Evolutionary conservation across 257 asterid species (phyloP), one percentile per base, ranked within the genome.

Genomic region (Eustoma russellianum): DNA sequence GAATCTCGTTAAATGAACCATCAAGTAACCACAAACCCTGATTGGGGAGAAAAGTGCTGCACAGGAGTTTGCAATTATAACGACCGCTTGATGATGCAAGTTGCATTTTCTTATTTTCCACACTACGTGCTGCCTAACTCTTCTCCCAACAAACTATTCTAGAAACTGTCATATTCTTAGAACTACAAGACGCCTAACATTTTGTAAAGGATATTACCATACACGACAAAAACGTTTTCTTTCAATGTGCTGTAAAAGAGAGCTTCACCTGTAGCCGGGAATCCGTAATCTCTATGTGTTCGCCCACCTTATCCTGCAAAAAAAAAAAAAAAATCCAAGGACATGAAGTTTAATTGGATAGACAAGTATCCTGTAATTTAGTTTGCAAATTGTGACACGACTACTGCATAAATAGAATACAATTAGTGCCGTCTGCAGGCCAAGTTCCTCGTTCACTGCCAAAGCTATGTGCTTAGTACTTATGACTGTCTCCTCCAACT

Each of bases 401-500:
- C 9, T 38, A 38, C 2, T 2, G 12, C 43, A 38, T 4, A 38
- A n/a, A 38, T 10, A 64, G 70, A 50, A 70, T 71, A 88, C 99
- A 62, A 92, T 85, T 50, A 88, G 83, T 74, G 91, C 81, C 6
- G 97, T 77, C 62, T 88, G 99, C 41, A 92, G 85, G 66, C 66
- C 83, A 59, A 92, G 94, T 72, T 92, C 99, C 71, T 92, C 97
- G 44, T 81, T 92, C 71, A 92, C 97, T 33, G 99, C 93, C 72
- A 88, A 55, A 17, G 94, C 97, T 61, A 92, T 85, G 70, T 92
- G 99, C 68, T 85, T 92, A 63, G 95, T 92, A 79, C 99, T 92
- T 49, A 78, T 30, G 56, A 92, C 88, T 7, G 97, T 85, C 72
- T 85, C 88, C 76, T 83, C 97, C 82, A 92, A 54, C 61, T 78